Base-by-base conservation (phyloP, 2,329 filamentous ascomycete genomes). In the Pestalotiopsis sp. region DNA sequence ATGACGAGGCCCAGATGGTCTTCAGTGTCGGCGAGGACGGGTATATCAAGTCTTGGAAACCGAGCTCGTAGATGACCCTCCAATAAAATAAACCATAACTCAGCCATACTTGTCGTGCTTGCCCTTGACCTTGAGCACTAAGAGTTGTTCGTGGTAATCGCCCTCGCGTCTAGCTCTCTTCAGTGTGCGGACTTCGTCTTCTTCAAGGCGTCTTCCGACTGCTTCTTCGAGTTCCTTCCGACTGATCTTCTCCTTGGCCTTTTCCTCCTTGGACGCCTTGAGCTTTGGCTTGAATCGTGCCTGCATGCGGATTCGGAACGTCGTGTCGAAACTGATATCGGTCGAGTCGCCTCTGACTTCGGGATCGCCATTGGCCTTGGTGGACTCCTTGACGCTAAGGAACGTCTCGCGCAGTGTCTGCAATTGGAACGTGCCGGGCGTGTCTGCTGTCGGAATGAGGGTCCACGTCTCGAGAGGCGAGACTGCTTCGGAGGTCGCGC, bases 251-350 rank as follows among this genome's bases (percentile, higher is more conserved):
- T 95, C 91, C 73, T 88, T 87, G 0, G 93, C 92, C 83, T 92
- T 96, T 72, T 93, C 92, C 77, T 95, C 94, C 81, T 95, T 97
- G 0, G 86, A 88, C 11, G 91, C 91, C 80, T 92, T 93, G 60
- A 96, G 80, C 71, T 88, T 88, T 9, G 95, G 95, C 84, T 98
- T 98, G 84, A 97, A 98, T 64, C 93, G 87, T 25, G 95, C 94
- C 82, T 98, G 95, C 95, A 98, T 98, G 66, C 95, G 92, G 75
- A 98, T 88, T 64, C 93, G 87, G 70, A 97, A 79, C 6, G 90
- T 92, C 11, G 93, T 94, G 74, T 87, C 88, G 76, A 92, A 93
- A 4, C 85, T 87, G 64, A 90, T 88, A 9, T 83, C 82, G 14
- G 91, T 88, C 7, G 89, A 91, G 78, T 97, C 94, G 63, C 93